Base-by-base conservation (phyloP, 106 monocot genomes). In the Chionographis japonica region DNA sequence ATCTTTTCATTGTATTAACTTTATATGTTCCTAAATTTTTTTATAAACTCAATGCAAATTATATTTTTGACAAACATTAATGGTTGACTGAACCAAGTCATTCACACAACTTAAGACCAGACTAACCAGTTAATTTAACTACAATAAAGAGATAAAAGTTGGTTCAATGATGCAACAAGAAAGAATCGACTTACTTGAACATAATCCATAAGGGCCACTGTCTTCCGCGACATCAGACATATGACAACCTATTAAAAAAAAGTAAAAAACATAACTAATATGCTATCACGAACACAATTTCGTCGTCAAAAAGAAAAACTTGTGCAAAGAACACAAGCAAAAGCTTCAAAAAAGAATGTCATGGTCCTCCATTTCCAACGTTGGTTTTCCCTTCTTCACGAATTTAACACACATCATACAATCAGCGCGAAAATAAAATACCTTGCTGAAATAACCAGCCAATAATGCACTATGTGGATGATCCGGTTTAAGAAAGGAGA, bases 391-490 rank as follows among this genome's bases (percentile, higher is more conserved):
- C 5, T 10, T 46, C 9, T 46, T 46, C 46, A 46, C 9, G 9
- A 6, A 46, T 46, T 46, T 10, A 46, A 46, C 9, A 6, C 43
- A n/a, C 46, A 46, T 6, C 9, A 46, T 46, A 46, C 46, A 46
- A 5, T 6, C 4, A 68, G 39, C 11, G 10, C n/a, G n/a, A 16
- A 10, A 38, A 54, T 54, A 12, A 20, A 59, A 51, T 68, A 88
- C 92, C 92, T 92, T 92, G 78, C 92, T 88, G 27, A 92, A 92
- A 71, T 88, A 92, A 67, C 92, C 92, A 60, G 88, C 92, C 57
- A 92, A 75, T 50, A 86, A 63, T 58, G 83, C 77, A 63, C 78
- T 77, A 68, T 88, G 92, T 8, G 80, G 43, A 16, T 73, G 78
- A 52, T 81, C 92, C 38, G 92, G 88, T 68, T 79, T 92, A 17